Evolutionary conservation across 352 stramenopile species (phyloP).

Genomic region (Pythium periplocum): DNA sequence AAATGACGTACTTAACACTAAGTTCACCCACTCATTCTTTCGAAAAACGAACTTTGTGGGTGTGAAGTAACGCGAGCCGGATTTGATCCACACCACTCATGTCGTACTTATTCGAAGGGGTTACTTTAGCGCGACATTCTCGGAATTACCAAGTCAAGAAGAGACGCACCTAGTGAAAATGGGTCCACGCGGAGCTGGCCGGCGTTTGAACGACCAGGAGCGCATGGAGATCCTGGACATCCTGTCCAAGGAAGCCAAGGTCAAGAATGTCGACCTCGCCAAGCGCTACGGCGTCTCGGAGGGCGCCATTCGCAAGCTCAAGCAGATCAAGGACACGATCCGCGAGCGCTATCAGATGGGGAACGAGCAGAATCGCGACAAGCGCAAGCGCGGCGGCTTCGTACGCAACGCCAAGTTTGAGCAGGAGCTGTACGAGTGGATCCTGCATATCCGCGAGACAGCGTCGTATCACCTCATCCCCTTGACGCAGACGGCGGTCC

Average conservation of each 20-base stretch:
- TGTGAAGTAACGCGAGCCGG: not conserved
- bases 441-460: constrained; percentile 74
- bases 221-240: constrained; percentile 88
- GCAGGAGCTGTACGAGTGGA: constrained; percentile 84
- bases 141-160: not conserved
- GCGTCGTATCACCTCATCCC: constrained; percentile 80
- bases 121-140: not conserved
- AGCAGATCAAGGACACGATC: constrained; percentile 85
- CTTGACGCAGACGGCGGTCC: constrained; percentile 78
- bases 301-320: constrained; percentile 83
- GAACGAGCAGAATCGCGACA: constrained; percentile 84
- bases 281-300: constrained; percentile 85
- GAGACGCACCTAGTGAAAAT: constrained; percentile 20
- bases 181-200: constrained; percentile 67
- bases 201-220: constrained; percentile 84
- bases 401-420: constrained; percentile 82
- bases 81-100: constrained; percentile 13
- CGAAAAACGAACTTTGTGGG: not conserved
- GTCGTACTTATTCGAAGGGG: constrained; percentile 25
- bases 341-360: constrained; percentile 77
- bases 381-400: constrained; percentile 81
- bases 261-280: constrained; percentile 83
- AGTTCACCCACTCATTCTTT: too few species aligned
- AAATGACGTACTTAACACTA: not conserved
- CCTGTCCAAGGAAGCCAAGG: constrained; percentile 69